Percentiles rank a stretch among this genome's conserved stretches.
These are phyloP conservation scores for Staphylotrichum longicolle DNA, from an alignment of 495 filamentous ascomycete genomes.

Conservation along the genomic window DNA sequence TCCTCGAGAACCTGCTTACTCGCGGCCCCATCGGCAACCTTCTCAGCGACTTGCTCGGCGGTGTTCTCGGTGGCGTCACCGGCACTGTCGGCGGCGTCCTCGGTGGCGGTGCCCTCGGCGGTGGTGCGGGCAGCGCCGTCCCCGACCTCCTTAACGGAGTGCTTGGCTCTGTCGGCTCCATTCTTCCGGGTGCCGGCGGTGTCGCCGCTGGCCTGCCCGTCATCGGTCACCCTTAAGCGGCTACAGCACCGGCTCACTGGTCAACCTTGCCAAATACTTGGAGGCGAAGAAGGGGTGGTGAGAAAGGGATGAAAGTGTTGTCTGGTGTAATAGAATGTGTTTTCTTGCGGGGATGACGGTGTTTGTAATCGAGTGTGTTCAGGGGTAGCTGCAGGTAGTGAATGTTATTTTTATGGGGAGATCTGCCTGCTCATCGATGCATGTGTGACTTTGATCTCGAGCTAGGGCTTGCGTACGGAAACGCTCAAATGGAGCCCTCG, in stretches of 20 bases:
- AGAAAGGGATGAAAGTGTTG: too few relatives aligned
- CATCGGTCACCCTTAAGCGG: too few relatives aligned
- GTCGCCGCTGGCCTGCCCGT: not conserved
- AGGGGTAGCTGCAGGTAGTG: constrained; percentile 4
- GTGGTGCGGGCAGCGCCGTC: not conserved
- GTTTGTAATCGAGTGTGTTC: constrained; percentile 1
- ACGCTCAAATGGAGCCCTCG: too few relatives aligned
- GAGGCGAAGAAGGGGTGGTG: not conserved
- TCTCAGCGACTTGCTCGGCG: constrained; percentile 7
- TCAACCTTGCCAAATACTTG: too few relatives aligned
- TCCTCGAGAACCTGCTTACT: constrained; percentile 10
- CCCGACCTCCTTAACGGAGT: constrained; percentile 15
- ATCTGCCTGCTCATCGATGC: too few relatives aligned
- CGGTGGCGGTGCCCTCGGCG: not conserved
- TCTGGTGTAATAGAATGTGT: not conserved
- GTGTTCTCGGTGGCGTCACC: not conserved
- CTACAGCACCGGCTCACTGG: too few relatives aligned
- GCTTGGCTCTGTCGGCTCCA: constrained; percentile 4
- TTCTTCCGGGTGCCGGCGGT: not conserved
- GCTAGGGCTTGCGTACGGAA: too few relatives aligned
- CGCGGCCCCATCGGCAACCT: constrained; percentile 7
- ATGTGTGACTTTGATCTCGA: too few relatives aligned
- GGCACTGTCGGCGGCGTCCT: not conserved
- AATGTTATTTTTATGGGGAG: not conserved
- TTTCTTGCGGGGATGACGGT: not conserved